Base-by-base conservation (phyloP, 225 moss, liverwort and hornwort genomes). In the Pseudisothecium myosuroides region DNA sequence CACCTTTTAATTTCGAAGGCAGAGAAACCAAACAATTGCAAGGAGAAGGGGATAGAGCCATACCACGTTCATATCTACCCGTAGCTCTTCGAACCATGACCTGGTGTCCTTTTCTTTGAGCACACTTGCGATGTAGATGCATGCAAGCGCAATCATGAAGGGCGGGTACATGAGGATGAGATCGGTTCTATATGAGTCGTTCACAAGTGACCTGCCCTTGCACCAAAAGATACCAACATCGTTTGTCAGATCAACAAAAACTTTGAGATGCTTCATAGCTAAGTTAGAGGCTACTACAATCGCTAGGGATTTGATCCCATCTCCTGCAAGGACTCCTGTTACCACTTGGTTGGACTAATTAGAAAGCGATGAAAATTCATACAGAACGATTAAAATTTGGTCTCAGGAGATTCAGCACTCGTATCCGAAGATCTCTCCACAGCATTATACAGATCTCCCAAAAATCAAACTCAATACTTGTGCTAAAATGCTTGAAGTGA, bases 1-100 rank as follows among this genome's bases (percentile, higher is more conserved):
- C 58, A 65, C 63, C n/a, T 73, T 28, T 74, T 45, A 84, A 54
- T 20, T 63, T 84, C 41, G 19, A 39, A 91, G 55, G 81, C 31
- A 37, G 39, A 28, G 69, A 37, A 52, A 22, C 50, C 24, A 17
- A 64, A 72, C 5, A 45, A 43, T 75, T 58, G 29, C 37, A 73
- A 61, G 47, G 68, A 74, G 52, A 89, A 55, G 69, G 85, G 49
- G 20, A 72, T 65, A 66, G 45, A 64, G 17, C 56, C 95, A 36
- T 95, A 98, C 98, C 98, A 97, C 98, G 90, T 97, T 97, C 98
- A 98, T 98, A 88, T 98, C 98, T 72, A 98, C 98, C 37, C 98
- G 95, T 14, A 98, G 89, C 87, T 98, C 98, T 90, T 98, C 98
- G 86, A 98, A 98, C 97, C 97, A 98, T 26, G 94, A 93, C 84